Percentiles rank a stretch among this genome's conserved stretches.
phyloP scores from a whole-genome alignment of 176 grass and related monocot species.

The Carex cristatella region DNA sequence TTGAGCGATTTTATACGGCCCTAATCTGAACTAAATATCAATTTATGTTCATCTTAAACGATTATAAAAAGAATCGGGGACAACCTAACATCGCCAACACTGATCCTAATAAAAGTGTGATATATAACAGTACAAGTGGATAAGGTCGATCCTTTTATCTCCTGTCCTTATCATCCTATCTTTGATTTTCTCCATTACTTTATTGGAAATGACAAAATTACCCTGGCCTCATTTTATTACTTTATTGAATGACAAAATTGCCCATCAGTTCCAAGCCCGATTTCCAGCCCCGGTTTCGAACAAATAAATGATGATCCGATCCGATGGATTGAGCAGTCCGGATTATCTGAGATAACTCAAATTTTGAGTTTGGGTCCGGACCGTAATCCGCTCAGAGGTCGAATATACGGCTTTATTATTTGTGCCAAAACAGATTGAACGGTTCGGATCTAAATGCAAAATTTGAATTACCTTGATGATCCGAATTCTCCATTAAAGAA shows the following conservation, averaged over 20 bases:
- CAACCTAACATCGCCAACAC: not conserved
- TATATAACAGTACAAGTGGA: slow-evolving; percentile 4
- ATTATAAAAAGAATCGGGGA: not conserved
- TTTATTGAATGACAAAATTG: not conserved
- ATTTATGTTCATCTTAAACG: not conserved
- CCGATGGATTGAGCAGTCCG: too few relatives aligned
- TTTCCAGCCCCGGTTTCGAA: too few relatives aligned
- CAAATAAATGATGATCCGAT: too few relatives aligned
- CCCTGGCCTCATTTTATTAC: not conserved
- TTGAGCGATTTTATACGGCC: too few relatives aligned
- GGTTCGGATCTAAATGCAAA: too few relatives aligned
- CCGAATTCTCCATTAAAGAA: too few relatives aligned
- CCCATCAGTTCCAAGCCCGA: not conserved
- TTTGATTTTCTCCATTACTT: not conserved
- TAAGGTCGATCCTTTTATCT: slow-evolving; percentile 19
- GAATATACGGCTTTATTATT: too few relatives aligned
- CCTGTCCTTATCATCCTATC: not conserved
- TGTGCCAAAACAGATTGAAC: too few relatives aligned
- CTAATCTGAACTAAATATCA: not conserved
- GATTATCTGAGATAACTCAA: too few relatives aligned
- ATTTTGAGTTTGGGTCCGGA: too few relatives aligned
- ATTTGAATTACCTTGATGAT: too few relatives aligned
- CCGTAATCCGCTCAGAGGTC: too few relatives aligned
- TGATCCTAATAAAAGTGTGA: not conserved
- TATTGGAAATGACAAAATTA: not conserved